phyloP scores from a whole-genome alignment of 1,139 yeast genomes.

The Diutina ranongensis region DNA sequence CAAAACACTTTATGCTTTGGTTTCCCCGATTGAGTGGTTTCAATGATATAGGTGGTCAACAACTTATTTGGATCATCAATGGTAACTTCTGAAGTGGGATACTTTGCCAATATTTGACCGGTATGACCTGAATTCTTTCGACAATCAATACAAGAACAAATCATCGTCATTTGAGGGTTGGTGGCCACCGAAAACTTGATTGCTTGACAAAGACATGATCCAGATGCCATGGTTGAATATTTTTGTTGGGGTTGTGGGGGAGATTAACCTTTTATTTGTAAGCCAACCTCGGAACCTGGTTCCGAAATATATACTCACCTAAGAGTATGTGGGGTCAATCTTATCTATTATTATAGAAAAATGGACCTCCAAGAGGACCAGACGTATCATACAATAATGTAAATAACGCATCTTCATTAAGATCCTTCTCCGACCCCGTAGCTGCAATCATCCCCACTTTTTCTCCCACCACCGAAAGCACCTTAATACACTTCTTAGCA shows the following conservation, averaged over 20 bases:
- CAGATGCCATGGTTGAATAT: neutral
- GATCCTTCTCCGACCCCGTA: neutral
- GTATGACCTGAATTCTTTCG: neutral
- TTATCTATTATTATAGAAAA: neutral
- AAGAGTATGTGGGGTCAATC: neutral
- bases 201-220: neutral
- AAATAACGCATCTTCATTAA: neutral
- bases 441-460: neutral
- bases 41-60: neutral
- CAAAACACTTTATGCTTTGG: constrained; percentile 3
- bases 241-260: neutral
- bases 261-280: neutral
- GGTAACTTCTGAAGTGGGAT: neutral
- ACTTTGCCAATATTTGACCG: neutral
- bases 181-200: neutral
- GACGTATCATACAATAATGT: neutral
- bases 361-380: constrained; percentile 1
- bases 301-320: neutral
- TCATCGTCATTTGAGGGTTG: neutral
- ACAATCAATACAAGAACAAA: constrained; percentile 1
- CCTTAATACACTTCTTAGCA: neutral
- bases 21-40: neutral
- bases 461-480: neutral
- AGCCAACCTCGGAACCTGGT: neutral
- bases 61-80: neutral